Base-by-base conservation (phyloP, 805 yeast genomes). In the Hanseniaspora mollemarum region DNA sequence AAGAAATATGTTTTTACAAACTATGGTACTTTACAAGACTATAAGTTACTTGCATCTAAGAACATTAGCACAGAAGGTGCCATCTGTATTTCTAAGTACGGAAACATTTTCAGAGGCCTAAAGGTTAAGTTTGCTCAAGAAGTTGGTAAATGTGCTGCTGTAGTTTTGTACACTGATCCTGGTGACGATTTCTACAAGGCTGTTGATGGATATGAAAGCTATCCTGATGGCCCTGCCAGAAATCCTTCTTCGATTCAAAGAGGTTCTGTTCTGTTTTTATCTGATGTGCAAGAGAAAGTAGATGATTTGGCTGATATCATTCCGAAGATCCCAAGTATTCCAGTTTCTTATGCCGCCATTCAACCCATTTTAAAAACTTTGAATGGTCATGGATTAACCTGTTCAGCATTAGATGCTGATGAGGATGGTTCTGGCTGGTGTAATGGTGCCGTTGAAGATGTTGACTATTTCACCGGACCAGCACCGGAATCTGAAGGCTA, bases 91-190 rank as follows among this genome's bases (percentile, higher is more conserved):
- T 78, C 74, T 5, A 72, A 87, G 54, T 83, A 83, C 58, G 88
- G 87, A 43, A 63, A 61, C 7, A 71, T 80, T 13, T 81, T 77
- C 67, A 71, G 92, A 31, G 92, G 92, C 15, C 69, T 83, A 55
- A 83, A 83, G 60, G 84, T 84, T 46, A 77, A 80, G 60, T 78
- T 79, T 62, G 92, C 90, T 15, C 82, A 83, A 64, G 81, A 81
- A 41, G 67, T 68, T 28, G 88, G 87, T 28, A 42, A 46, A 32
- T 83, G 83, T 31, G 62, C 67, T 49, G 92, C 81, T 31, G 87
- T 77, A 3, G 61, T 83, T 15, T 67, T 83, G 28, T 83, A 78
- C 61, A 68, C 83, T 1, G 92, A 83, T 56, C 87, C 88, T 8
- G 75, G 71, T 16, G 87, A 83, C 56, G 82, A 78, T 59, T 68